A percentile compares a stretch with the other conserved stretches of the same genome.
These are phyloP conservation scores for Alternaria arbusti DNA, from an alignment of 2,329 filamentous ascomycete genomes.

Conservation along the genomic window DNA sequence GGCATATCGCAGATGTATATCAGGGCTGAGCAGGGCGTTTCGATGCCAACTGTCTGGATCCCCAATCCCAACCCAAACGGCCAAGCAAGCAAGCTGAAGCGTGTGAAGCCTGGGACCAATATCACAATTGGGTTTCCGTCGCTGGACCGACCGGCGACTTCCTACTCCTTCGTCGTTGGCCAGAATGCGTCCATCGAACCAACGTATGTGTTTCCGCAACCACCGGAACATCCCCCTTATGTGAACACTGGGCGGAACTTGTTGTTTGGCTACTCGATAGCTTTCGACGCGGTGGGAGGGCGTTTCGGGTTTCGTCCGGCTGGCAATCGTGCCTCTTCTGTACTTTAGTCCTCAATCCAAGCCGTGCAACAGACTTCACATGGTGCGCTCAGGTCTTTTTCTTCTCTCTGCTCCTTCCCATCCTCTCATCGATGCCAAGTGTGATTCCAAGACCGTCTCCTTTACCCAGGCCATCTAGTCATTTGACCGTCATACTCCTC, in stretches of 20 bases:
- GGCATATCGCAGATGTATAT: slow-evolving; percentile 47
- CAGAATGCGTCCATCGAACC: slow-evolving; percentile 32
- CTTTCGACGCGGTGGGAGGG: slow-evolving; percentile 42
- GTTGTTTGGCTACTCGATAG: slow-evolving; percentile 40
- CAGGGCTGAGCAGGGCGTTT: slow-evolving; percentile 31
- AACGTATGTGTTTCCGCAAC: slow-evolving; percentile 35
- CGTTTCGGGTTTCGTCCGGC: slow-evolving; percentile 41
- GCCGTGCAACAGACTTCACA: background rate
- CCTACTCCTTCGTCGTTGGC: slow-evolving; percentile 40
- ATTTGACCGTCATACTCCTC: slow-evolving; percentile 43
- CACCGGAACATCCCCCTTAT: slow-evolving; percentile 29
- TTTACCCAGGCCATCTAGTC: slow-evolving; percentile 29
- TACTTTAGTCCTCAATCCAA: slow-evolving; percentile 17
- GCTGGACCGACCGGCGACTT: slow-evolving; percentile 17
- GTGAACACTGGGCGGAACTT: slow-evolving; percentile 46
- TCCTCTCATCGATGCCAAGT: background rate
- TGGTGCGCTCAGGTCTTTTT: background rate
- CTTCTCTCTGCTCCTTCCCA: background rate
- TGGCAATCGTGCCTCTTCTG: slow-evolving; percentile 17
- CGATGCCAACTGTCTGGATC: slow-evolving; percentile 38
- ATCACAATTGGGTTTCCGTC: slow-evolving; percentile 35
- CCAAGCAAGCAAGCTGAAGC: slow-evolving; percentile 32
- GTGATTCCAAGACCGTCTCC: slow-evolving; percentile 19
- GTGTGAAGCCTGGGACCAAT: slow-evolving; percentile 39
- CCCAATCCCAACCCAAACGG: slow-evolving; percentile 40